phyloP scores from a whole-genome alignment of 78 protist genomes.

The Dictyostelium firmibasis region DNA sequence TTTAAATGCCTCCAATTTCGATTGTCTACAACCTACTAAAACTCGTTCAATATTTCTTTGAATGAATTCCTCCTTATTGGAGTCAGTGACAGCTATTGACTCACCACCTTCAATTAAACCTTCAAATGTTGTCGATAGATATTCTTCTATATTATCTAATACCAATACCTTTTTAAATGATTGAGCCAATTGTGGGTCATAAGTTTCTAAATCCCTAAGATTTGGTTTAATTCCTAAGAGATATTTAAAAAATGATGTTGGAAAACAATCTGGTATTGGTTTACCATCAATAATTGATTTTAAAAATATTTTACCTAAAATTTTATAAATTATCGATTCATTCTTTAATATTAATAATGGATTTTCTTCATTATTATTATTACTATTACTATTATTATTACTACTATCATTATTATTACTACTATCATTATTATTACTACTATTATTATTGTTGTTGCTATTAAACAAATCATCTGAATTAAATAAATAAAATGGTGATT shows the following conservation, averaged over 20 bases:
- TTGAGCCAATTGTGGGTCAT: slow-evolving; percentile 53
- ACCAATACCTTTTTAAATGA: slow-evolving; percentile 54
- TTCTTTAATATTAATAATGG: neutral
- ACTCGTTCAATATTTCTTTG: slow-evolving; percentile 36
- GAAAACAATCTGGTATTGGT: slow-evolving; percentile 60
- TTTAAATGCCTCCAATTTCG: slow-evolving; percentile 21
- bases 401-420: neutral
- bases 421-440: neutral
- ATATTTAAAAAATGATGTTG: slow-evolving; percentile 55
- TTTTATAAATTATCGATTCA: neutral
- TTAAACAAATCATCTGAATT: neutral
- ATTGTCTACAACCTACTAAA: slow-evolving; percentile 20
- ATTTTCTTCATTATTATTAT: neutral
- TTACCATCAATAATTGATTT: slow-evolving; percentile 65
- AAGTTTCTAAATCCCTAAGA: slow-evolving; percentile 30
- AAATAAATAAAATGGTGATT: slow-evolving; percentile 50
- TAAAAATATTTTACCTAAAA: slow-evolving; percentile 43
- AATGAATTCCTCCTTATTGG: slow-evolving; percentile 36
- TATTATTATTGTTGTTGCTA: neutral
- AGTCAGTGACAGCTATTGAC: slow-evolving; percentile 19
- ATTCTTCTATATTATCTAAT: slow-evolving; percentile 54
- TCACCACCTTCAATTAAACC: slow-evolving; percentile 57
- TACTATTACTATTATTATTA: neutral
- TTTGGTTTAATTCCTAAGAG: slow-evolving; percentile 17
- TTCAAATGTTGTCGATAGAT: slow-evolving; percentile 48